Evolutionary conservation across 1,284 basidiomycete genomes (phyloP).

Genomic region (Cryptococcus sp.): DNA sequence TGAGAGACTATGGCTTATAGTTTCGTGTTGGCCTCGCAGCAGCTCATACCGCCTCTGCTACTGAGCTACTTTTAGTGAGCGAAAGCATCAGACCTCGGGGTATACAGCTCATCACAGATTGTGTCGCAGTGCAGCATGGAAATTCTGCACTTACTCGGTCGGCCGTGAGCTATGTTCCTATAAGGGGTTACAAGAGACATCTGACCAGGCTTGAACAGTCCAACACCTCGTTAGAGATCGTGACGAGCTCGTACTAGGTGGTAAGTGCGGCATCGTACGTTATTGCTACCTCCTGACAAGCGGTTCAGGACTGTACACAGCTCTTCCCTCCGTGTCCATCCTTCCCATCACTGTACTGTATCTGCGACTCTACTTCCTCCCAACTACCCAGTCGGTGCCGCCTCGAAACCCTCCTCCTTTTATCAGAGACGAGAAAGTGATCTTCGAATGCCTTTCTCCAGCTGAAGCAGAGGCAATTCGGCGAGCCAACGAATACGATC

Average conservation of each 20-base stretch:
- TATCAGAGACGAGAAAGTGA: conserved; percentile 12
- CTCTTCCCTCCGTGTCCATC: conserved; percentile 22
- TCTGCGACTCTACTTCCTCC: conserved; percentile 45
- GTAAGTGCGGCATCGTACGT: conserved; percentile 1
- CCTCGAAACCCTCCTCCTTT: conserved; percentile 25
- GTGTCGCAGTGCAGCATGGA: conserved; percentile 28
- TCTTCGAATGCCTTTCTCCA: conserved; percentile 39
- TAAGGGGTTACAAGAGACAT: not conserved
- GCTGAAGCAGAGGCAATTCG: conserved; percentile 15
- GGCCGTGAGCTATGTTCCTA: conserved; percentile 21
- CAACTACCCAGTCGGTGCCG: conserved; percentile 30
- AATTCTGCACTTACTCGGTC: conserved; percentile 24
- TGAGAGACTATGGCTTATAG: not conserved
- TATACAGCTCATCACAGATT: not conserved
- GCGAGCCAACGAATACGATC: not conserved
- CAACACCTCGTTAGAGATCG: conserved; percentile 3
- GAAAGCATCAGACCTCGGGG: not conserved
- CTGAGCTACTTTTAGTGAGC: conserved; percentile 43
- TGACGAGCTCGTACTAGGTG: conserved; percentile 5
- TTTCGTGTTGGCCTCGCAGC: conserved; percentile 23
- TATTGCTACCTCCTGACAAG: not conserved
- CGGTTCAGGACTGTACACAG: conserved; percentile 21
- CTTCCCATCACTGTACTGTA: conserved; percentile 24
- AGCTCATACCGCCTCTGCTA: conserved; percentile 40
- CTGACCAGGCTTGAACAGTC: not conserved